Evolutionary conservation across 2,329 filamentous ascomycete species (phyloP).

Genomic region (Delphinella strobiligena): DNA sequence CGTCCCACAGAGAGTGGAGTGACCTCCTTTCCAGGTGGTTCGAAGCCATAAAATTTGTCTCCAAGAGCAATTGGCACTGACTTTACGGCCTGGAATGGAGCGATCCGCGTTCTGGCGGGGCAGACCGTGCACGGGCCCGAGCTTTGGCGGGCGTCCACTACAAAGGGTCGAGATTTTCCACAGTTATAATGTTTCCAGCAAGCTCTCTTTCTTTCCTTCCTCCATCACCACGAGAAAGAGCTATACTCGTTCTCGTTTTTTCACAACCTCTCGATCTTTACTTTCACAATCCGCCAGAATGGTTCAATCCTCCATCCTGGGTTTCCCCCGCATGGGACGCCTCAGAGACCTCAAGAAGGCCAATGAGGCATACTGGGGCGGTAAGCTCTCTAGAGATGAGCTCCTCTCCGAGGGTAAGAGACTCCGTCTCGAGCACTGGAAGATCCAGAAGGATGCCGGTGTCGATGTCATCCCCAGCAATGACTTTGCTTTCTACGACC

Average conservation of each 20-base stretch:
- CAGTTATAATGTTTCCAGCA: no score
- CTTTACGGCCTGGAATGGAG: no score
- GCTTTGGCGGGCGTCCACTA: no score
- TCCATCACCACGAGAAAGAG: not conserved
- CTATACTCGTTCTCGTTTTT: slow-evolving; percentile 4
- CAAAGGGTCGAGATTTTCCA: no score
- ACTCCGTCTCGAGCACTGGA: slow-evolving; percentile 94
- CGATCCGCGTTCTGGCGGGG: no score
- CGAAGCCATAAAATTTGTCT: not conserved
- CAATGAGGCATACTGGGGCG: slow-evolving; percentile 94
- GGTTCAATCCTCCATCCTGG: slow-evolving; percentile 63
- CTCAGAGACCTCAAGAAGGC: slow-evolving; percentile 99
- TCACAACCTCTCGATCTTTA: slow-evolving; percentile 4
- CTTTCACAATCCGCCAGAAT: slow-evolving; percentile 21
- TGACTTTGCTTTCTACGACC: slow-evolving; percentile 98
- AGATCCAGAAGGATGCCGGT: slow-evolving; percentile 97
- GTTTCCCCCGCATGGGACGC: slow-evolving; percentile 97
- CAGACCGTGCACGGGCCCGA: no score
- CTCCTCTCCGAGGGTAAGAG: slow-evolving; percentile 93
- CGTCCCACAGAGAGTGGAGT: no score
- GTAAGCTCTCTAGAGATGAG: slow-evolving; percentile 84
- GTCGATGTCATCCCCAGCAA: slow-evolving; percentile 98
- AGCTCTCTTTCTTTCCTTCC: slow-evolving; percentile 3
- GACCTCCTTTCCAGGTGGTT: no score
- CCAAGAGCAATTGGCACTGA: no score